These are phyloP conservation scores for Blepharisma stoltei DNA, from an alignment of 73 alveolate species.

Conservation along the genomic window DNA sequence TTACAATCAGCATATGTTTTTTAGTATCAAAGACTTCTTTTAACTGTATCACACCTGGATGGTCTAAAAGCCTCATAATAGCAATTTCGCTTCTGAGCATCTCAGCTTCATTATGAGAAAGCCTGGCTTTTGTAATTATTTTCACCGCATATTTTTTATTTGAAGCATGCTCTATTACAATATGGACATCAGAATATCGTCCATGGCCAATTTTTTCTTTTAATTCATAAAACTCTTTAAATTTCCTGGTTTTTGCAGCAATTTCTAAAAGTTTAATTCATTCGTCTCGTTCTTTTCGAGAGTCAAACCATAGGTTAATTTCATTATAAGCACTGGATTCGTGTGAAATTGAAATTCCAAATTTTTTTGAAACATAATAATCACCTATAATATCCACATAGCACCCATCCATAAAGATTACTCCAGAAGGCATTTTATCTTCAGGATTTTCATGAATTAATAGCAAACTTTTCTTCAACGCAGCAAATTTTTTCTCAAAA, in stretches of 20 bases:
- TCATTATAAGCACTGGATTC: background rate
- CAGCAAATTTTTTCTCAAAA: background rate
- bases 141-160: conserved; percentile 25
- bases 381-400: conserved; percentile 24
- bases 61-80: conserved; percentile 31
- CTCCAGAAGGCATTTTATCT: background rate
- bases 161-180: background rate
- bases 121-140: conserved; percentile 8
- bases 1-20: conserved; percentile 41
- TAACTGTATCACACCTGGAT: conserved; percentile 53
- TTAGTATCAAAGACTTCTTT: conserved; percentile 48
- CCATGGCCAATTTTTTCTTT: conserved; percentile 32
- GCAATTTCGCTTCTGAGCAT: conserved; percentile 33
- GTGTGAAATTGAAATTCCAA: conserved; percentile 13
- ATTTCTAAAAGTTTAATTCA: background rate
- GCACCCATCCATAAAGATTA: conserved; percentile 23
- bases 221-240: conserved; percentile 21
- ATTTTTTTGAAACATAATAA: background rate
- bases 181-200: conserved; percentile 13
- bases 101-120: background rate
- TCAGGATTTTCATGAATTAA: conserved; percentile 4
- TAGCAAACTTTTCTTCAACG: background rate
- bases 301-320: conserved; percentile 16
- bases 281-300: conserved; percentile 27
- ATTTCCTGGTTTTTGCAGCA: background rate